phyloP scores from a whole-genome alignment of 129 eudicot species.

The Escallonia rubra region DNA sequence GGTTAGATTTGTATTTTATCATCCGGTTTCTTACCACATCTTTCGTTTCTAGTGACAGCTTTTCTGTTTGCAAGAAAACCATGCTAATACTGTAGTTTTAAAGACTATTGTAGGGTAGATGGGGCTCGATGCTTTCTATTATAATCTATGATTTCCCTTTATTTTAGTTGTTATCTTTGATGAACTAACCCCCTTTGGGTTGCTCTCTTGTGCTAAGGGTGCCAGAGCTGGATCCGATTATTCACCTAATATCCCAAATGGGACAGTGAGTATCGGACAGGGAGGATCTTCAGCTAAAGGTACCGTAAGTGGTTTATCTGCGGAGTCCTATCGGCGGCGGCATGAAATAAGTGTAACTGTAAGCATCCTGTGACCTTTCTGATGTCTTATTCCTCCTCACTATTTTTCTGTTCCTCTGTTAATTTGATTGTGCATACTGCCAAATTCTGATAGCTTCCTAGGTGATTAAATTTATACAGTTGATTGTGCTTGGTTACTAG shows the following conservation, averaged over 20 bases:
- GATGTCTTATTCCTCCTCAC: background rate
- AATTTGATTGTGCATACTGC: too few relatives aligned
- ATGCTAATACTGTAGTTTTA: too few relatives aligned
- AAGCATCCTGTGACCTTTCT: constrained; percentile 23
- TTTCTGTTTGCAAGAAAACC: too few relatives aligned
- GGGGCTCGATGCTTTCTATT: too few relatives aligned
- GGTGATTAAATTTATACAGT: too few relatives aligned
- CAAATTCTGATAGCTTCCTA: too few relatives aligned
- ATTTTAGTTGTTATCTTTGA: background rate
- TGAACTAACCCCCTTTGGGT: background rate
- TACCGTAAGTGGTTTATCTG: constrained; percentile 46
- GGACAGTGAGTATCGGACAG: constrained; percentile 25
- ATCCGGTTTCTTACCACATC: too few relatives aligned
- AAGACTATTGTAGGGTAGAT: too few relatives aligned
- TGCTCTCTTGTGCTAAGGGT: constrained; percentile 25
- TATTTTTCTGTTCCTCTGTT: too few relatives aligned
- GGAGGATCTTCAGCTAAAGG: constrained; percentile 2
- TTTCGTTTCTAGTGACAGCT: too few relatives aligned
- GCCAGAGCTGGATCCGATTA: constrained; percentile 27
- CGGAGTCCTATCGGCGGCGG: constrained; percentile 62
- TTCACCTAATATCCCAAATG: constrained; percentile 32
- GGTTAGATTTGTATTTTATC: too few relatives aligned
- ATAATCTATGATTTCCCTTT: background rate
- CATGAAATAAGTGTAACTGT: constrained; percentile 90
- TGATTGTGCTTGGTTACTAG: too few relatives aligned